Percentiles rank a stretch among this genome's conserved stretches.
Conservation (phyloP, 2,329 filamentous ascomycete genomes). For the Fusarium sp. region DNA sequence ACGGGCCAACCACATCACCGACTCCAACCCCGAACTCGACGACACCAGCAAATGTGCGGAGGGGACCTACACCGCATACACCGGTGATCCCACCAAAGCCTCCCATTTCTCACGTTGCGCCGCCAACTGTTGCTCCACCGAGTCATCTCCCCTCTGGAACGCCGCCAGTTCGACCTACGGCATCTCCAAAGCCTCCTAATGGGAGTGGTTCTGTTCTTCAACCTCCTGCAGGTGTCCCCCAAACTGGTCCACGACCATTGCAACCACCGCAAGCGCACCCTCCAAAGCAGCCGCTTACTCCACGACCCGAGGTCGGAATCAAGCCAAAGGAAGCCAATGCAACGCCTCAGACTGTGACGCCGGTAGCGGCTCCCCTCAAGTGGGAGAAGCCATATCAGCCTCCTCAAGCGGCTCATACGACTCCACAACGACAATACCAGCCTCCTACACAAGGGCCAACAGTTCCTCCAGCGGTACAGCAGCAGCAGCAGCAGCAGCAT, state of each 20-base stretch:
- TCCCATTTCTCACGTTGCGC: constrained; percentile 32
- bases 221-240: constrained; percentile 47
- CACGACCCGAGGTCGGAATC: constrained; percentile 47
- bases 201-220: constrained; percentile 49
- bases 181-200: constrained; percentile 45
- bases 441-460: constrained; percentile 38
- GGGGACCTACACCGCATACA: constrained; percentile 45
- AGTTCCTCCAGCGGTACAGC: constrained; percentile 32
- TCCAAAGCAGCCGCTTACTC: constrained; percentile 46
- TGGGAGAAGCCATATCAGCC: constrained; percentile 56
- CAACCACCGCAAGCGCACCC: constrained; percentile 45
- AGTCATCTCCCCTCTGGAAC: constrained; percentile 43
- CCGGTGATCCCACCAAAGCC: constrained; percentile 50
- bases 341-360: constrained; percentile 35
- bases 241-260: constrained; percentile 45
- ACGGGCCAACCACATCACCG: constrained; percentile 40
- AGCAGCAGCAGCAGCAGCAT: constrained; percentile 30
- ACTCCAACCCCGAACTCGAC: constrained; percentile 29
- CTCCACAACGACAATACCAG: constrained; percentile 41
- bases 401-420: constrained; percentile 40
- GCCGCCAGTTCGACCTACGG: constrained; percentile 43
- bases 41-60: constrained; percentile 40
- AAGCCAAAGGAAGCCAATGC: constrained; percentile 45
- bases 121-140: constrained; percentile 43
- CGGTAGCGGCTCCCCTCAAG: constrained; percentile 46